Percentiles rank a stretch among this genome's conserved stretches.
These are phyloP conservation scores for Dothiorella sarmentorum DNA, from an alignment of 2,329 filamentous ascomycete species.

Conservation along the genomic window DNA sequence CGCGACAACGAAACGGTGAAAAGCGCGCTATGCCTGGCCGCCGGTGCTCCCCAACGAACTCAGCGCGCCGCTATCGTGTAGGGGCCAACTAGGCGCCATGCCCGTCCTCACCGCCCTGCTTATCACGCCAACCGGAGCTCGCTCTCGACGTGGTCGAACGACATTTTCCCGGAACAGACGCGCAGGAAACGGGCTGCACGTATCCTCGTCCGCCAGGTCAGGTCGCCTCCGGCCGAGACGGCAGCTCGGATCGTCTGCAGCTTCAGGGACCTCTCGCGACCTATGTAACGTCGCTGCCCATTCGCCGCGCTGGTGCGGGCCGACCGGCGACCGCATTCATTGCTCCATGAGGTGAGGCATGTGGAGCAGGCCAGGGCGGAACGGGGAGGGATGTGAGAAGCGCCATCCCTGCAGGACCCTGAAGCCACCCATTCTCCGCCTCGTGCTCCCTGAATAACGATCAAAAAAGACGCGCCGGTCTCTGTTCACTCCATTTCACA, in stretches of 20 bases:
- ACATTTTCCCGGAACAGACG: background rate
- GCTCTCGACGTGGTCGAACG: background rate
- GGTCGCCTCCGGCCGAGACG: no score
- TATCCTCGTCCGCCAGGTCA: background rate
- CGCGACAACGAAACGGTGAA: no score
- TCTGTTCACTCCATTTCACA: conserved; percentile 13
- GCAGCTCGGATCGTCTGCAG: background rate
- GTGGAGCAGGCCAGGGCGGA: conserved; percentile 1
- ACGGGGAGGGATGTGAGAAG: conserved; percentile 8
- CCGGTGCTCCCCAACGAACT: background rate
- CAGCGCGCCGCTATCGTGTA: no score
- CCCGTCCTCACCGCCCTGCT: background rate
- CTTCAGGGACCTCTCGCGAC: background rate
- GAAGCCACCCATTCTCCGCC: background rate
- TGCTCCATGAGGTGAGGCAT: conserved; percentile 2
- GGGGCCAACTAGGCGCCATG: background rate
- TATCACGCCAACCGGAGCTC: background rate
- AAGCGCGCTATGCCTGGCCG: background rate
- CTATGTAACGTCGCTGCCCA: background rate
- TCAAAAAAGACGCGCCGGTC: conserved; percentile 5
- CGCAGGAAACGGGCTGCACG: background rate
- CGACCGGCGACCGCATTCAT: background rate
- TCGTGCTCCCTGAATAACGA: background rate
- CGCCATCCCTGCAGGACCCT: conserved; percentile 8
- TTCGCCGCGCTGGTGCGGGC: background rate